These are phyloP conservation scores for Penicillium atrosanguineum DNA, from an alignment of 495 filamentous ascomycete species.

Conservation along the genomic window DNA sequence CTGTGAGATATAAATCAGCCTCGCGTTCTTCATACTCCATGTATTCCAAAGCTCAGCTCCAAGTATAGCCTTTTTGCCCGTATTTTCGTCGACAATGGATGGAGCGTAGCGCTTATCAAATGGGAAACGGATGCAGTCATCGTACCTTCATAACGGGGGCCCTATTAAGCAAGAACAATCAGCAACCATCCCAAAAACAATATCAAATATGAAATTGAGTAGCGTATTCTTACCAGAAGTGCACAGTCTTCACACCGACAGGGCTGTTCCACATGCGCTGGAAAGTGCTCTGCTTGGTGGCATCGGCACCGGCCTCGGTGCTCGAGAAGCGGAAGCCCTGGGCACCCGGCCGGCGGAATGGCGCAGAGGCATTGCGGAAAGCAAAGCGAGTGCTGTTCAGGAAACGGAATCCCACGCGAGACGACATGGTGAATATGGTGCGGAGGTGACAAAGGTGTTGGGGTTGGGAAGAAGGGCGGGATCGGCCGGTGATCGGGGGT, in stretches of 20 bases:
- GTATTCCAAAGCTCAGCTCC: neutral
- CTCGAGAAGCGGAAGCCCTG: slow-evolving; percentile 64
- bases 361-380: slow-evolving; percentile 45
- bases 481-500: slow-evolving; percentile 25
- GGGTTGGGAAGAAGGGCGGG: slow-evolving; percentile 20
- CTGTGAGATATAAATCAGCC: slow-evolving; percentile 36
- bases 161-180: slow-evolving; percentile 46
- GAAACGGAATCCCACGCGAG: slow-evolving; percentile 49
- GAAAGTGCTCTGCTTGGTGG: slow-evolving; percentile 56
- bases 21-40: neutral
- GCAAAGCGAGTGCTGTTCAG: slow-evolving; percentile 52
- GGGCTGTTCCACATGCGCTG: slow-evolving; percentile 82
- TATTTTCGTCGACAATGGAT: neutral
- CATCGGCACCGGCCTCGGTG: slow-evolving; percentile 51
- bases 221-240: slow-evolving; percentile 74
- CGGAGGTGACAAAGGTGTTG: slow-evolving; percentile 16
- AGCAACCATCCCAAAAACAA: slow-evolving; percentile 8
- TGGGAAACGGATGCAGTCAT: slow-evolving; percentile 10
- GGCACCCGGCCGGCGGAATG: slow-evolving; percentile 53
- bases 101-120: slow-evolving; percentile 5
- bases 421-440: slow-evolving; percentile 40
- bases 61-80: neutral
- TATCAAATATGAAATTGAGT: neutral
- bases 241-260: slow-evolving; percentile 89
- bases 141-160: slow-evolving; percentile 94